Conservation (phyloP, 2,329 filamentous ascomycete species). For the Zelopaecilomyces penicillatus region DNA sequence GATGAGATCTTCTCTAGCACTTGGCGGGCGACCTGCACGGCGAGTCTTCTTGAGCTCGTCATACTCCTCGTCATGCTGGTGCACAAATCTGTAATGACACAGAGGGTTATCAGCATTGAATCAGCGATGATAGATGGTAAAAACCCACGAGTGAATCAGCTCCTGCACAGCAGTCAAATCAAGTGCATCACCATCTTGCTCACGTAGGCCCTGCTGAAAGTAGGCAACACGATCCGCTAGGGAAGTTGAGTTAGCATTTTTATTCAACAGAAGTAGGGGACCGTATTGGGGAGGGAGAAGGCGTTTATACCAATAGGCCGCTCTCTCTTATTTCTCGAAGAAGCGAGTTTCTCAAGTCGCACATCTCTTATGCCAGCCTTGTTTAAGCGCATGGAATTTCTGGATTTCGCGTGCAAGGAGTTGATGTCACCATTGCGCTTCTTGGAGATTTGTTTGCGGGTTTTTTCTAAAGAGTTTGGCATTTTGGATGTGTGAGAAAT, state of each 20-base stretch:
- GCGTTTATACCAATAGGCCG: conserved; percentile 55
- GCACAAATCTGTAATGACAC: conserved; percentile 44
- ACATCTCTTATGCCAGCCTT: conserved; percentile 74
- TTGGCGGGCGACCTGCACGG: conserved; percentile 71
- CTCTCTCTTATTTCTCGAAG: conserved; percentile 65
- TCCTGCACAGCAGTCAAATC: conserved; percentile 49
- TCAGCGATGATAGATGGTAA: conserved; percentile 4
- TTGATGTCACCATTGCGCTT: conserved; percentile 69
- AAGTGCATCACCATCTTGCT: conserved; percentile 39
- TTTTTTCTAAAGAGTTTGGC: conserved; percentile 72
- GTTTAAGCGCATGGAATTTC: conserved; percentile 75
- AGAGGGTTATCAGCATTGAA: conserved; percentile 18
- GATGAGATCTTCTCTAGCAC: conserved; percentile 67
- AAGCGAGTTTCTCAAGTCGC: conserved; percentile 64
- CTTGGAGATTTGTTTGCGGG: conserved; percentile 82
- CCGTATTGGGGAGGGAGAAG: too few species aligned
- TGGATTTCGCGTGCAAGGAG: conserved; percentile 76
- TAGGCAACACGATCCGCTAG: conserved; percentile 35
- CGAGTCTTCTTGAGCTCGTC: conserved; percentile 57
- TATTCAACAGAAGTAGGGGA: neutral
- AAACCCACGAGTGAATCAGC: conserved; percentile 50
- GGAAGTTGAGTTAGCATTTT: neutral
- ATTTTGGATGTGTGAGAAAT: conserved; percentile 37
- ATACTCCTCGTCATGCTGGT: conserved; percentile 64
- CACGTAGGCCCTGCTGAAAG: conserved; percentile 59